Conservation (phyloP, 192 early-diverging fungal species). For the Rhizophagus prolifer region DNA sequence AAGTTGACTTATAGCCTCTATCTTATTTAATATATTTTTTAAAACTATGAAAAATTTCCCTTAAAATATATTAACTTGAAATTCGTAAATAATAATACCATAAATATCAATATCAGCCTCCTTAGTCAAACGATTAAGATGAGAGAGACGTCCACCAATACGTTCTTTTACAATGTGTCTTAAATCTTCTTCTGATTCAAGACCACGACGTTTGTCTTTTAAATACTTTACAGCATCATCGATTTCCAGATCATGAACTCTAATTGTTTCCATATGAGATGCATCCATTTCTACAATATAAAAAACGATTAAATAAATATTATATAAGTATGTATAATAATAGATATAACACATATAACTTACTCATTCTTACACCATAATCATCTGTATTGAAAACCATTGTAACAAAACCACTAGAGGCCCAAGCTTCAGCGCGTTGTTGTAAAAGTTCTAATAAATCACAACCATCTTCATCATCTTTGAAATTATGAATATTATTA, state of each 20-base stretch:
- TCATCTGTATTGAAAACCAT: conserved; percentile 30
- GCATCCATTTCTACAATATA: conserved; percentile 14
- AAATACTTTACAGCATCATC: conserved; percentile 6
- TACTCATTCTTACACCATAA: conserved; percentile 29
- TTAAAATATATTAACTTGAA: not conserved
- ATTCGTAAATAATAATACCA: not conserved
- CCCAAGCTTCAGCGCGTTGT: conserved; percentile 31
- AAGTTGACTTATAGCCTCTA: not conserved
- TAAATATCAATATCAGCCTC: not conserved
- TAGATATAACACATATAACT: too few species aligned
- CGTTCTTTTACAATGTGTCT: not conserved
- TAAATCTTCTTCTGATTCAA: conserved; percentile 3
- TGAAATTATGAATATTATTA: conserved; percentile 28
- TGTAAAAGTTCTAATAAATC: conserved; percentile 28
- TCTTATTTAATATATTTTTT: too few species aligned
- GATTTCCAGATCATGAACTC: not conserved
- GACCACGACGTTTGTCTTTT: not conserved
- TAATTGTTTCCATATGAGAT: conserved; percentile 26
- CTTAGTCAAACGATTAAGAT: conserved; percentile 14
- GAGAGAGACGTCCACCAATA: conserved; percentile 15
- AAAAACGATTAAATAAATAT: not conserved
- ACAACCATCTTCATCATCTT: conserved; percentile 27
- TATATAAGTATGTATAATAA: not conserved
- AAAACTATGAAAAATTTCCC: too few species aligned
- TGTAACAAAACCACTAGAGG: conserved; percentile 10